Evolutionary conservation across 148 eudicot species (phyloP), one percentile per base, ranked within the genome.

Genomic region (Polygonum maritimum): DNA sequence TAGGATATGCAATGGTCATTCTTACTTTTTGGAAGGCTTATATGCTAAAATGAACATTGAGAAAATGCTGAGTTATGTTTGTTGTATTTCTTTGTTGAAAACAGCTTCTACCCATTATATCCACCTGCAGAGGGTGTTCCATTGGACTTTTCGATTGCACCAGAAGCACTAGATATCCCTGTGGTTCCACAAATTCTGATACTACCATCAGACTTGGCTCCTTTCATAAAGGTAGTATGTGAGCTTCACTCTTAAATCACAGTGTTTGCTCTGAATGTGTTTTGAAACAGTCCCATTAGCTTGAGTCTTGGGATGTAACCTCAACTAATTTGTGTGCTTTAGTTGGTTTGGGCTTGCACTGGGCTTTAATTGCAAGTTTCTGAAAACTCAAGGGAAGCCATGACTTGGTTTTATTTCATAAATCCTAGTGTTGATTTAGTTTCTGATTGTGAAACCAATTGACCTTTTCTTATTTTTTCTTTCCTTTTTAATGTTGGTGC

Each of bases 91-190:
- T 74, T 39, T 49, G 22, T 45, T 69, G 60, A 3, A 21, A 81
- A 82, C 90, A 96, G 99, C 87, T 96, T 96, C 84, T 96, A 96
- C 82, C 99, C 99, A 44, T 80, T 96, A 76, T 96, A 91, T 87
- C 99, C 98, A 75, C 99, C 99, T 1, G 88, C 89, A 62, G 97
- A 92, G 85, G 89, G 87, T 76, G 88, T 88, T 81, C 99, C 99
- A 9, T 58, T 95, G 84, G 98, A 96, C 85, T 86, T 85, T 19
- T 91, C 98, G 49, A 84, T 96, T 26, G 95, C 99, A 47, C 89
- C 91, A 73, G 90, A 88, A 78, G 88, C 98, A 79, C 87, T 96
- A 67, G 75, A 83, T 69, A 82, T 96, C 71, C 82, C 94, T 41
- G 74, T 77, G 54, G 74, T 86, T 76, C 99, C 99, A 76, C 87